These are phyloP conservation scores for Xylariaceae sp. DNA, from an alignment of 2,329 filamentous ascomycete genomes.

Conservation along the genomic window DNA sequence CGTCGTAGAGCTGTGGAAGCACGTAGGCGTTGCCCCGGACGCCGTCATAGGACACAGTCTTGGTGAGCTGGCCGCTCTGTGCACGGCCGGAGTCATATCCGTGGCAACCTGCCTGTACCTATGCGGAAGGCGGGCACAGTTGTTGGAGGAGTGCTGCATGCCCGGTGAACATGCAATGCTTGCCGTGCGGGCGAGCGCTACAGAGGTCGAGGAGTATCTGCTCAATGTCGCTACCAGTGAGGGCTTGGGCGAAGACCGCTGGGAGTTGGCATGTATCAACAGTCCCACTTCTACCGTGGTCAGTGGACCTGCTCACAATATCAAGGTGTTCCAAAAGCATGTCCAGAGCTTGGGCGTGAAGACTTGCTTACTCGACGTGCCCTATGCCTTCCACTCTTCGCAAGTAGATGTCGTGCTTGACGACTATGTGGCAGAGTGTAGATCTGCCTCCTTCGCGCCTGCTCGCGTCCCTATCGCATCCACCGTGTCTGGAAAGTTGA, in stretches of 20 bases:
- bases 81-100: slow-evolving; percentile 62
- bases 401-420: slow-evolving; percentile 12
- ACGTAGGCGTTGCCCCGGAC: slow-evolving; percentile 44
- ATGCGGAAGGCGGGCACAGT: slow-evolving; percentile 57
- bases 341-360: not conserved
- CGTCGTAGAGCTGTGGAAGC: slow-evolving; percentile 44
- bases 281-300: slow-evolving; percentile 8
- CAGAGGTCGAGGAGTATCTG: no score
- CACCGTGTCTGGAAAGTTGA: not conserved
- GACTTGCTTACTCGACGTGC: slow-evolving; percentile 2
- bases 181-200: slow-evolving; percentile 48
- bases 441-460: slow-evolving; percentile 2
- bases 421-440: slow-evolving; percentile 2
- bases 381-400: slow-evolving; percentile 12
- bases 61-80: slow-evolving; percentile 65
- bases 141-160: slow-evolving; percentile 57
- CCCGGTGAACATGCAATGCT: slow-evolving; percentile 57
- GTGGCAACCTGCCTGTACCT: slow-evolving; percentile 62
- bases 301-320: slow-evolving; percentile 4
- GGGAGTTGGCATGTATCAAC: slow-evolving; percentile 11
- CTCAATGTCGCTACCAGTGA: no score
- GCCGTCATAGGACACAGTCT: slow-evolving; percentile 57
- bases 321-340: slow-evolving; percentile 1
- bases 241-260: no score
- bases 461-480: slow-evolving; percentile 10